A percentile compares a stretch with the other conserved stretches of the same genome.
Evolutionary conservation across 1,139 yeast species (phyloP).

Genomic region (Diutina siamensis): DNA sequence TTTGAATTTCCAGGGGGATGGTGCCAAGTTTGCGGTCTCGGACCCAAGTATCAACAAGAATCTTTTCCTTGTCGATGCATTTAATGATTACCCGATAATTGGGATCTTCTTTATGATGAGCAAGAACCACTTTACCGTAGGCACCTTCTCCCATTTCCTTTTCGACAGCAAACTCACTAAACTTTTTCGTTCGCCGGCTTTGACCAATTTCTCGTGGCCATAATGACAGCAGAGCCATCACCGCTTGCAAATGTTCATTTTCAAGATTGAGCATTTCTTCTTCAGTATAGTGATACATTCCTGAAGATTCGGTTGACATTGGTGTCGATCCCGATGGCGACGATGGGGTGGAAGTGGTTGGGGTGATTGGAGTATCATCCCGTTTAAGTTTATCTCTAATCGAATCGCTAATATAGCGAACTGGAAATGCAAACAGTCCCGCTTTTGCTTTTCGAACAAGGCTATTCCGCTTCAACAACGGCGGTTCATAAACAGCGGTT

Average conservation of each 20-base stretch:
- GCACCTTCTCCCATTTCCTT: slow-evolving; percentile 94
- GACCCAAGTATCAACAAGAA: slow-evolving; percentile 94
- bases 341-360: background rate
- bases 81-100: slow-evolving; percentile 66
- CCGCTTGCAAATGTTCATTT: slow-evolving; percentile 27
- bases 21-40: slow-evolving; percentile 85
- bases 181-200: slow-evolving; percentile 51
- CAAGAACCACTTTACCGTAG: slow-evolving; percentile 83
- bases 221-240: slow-evolving; percentile 21
- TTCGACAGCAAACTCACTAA: slow-evolving; percentile 56
- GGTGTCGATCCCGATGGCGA: background rate
- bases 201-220: slow-evolving; percentile 54
- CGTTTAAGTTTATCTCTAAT: background rate
- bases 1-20: slow-evolving; percentile 88
- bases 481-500: background rate
- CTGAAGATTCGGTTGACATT: background rate
- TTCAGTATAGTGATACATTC: slow-evolving; percentile 19
- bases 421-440: slow-evolving; percentile 4
- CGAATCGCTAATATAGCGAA: background rate
- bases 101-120: slow-evolving; percentile 53
- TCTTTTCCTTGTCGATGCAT: slow-evolving; percentile 83
- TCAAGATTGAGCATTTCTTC: slow-evolving; percentile 32
- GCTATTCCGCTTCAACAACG: background rate
- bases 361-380: background rate
- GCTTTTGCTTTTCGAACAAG: slow-evolving; percentile 4